Conservation (phyloP, 1,284 basidiomycete species). For the Boletellus deceptivus region DNA sequence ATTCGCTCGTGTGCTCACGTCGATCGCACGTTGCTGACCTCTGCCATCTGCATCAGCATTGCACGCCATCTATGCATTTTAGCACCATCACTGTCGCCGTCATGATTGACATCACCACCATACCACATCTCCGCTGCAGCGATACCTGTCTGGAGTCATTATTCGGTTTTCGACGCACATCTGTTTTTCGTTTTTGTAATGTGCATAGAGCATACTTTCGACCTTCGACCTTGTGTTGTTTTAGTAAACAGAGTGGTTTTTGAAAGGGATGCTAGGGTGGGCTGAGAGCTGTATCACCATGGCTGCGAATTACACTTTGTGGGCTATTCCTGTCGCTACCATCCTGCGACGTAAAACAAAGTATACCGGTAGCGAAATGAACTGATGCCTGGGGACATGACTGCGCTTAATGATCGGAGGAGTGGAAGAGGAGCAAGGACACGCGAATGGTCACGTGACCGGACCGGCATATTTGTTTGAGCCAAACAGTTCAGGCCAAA, state of each 20-base stretch:
- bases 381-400: too few species aligned
- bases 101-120: slow-evolving; percentile 5
- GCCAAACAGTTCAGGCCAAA: slow-evolving; percentile 26
- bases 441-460: slow-evolving; percentile 22
- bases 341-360: too few species aligned
- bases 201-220: slow-evolving; percentile 21
- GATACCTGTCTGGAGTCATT: slow-evolving; percentile 1
- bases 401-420: too few species aligned
- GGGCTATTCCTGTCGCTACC: not conserved
- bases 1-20: not conserved
- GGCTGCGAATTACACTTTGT: not conserved
- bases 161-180: slow-evolving; percentile 11
- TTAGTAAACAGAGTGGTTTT: slow-evolving; percentile 14
- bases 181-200: slow-evolving; percentile 13
- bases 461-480: slow-evolving; percentile 14
- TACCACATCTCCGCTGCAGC: slow-evolving; percentile 2
- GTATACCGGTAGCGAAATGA: too few species aligned
- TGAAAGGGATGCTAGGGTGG: not conserved
- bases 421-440: too few species aligned
- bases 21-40: slow-evolving; percentile 11
- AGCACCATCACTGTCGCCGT: slow-evolving; percentile 4
- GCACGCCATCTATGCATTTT: slow-evolving; percentile 6
- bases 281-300: slow-evolving; percentile 1
- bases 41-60: slow-evolving; percentile 13
- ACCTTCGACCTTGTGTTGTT: slow-evolving; percentile 22